Percentiles rank a stretch among this genome's conserved stretches.
Evolutionary conservation across 2,329 filamentous ascomycete species (phyloP).

Genomic region (Dothideomycetes sp.): DNA sequence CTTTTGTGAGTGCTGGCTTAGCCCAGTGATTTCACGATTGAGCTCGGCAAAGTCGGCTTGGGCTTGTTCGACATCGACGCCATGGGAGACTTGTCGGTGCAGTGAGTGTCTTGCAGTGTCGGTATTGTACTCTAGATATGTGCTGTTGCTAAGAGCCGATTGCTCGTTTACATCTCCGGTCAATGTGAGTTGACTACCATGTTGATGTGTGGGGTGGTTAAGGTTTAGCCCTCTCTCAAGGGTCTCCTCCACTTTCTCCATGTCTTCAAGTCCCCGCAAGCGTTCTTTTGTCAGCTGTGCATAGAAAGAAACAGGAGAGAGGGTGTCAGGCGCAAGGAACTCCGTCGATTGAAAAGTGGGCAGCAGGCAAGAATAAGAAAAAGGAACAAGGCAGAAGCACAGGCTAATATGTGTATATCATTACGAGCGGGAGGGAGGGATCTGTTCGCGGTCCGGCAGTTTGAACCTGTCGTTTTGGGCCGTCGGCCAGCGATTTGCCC

Average conservation of each 20-base stretch:
- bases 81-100: conserved; percentile 17
- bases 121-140: not conserved
- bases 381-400: no score
- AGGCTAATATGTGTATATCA: no score
- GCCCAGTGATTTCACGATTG: conserved; percentile 33
- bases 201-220: conserved; percentile 14
- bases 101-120: not conserved
- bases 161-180: conserved; percentile 8
- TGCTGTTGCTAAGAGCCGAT: not conserved
- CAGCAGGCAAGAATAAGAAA: no score
- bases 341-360: no score
- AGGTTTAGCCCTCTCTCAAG: conserved; percentile 16
- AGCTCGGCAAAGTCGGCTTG: conserved; percentile 62
- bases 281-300: no score
- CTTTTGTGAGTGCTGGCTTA: conserved; percentile 25
- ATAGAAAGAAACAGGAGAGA: no score
- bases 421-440: no score
- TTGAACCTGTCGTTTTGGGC: no score
- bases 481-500: no score
- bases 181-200: conserved; percentile 12
- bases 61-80: conserved; percentile 56
- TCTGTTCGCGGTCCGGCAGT: no score
- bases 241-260: conserved; percentile 13
- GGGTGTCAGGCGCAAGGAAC: no score
- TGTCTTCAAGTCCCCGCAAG: no score